phyloP scores from a whole-genome alignment of 805 yeast genomes.

The Cyberlindnera mississippiensis region DNA sequence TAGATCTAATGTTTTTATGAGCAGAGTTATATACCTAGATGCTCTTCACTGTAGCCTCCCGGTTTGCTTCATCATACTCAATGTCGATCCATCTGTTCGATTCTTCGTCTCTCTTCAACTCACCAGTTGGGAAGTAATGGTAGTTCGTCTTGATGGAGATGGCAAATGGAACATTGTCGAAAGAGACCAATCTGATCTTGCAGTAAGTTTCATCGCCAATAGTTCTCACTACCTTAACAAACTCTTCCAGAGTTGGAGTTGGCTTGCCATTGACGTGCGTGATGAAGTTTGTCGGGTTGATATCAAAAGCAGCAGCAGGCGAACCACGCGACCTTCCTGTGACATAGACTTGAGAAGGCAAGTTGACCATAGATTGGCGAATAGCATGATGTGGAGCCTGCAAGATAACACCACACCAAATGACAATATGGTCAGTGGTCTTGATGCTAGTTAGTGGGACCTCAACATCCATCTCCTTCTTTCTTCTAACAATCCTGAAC shows the following conservation, averaged over 20 bases:
- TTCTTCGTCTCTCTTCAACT: slow-evolving; percentile 45
- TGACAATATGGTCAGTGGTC: slow-evolving; percentile 61
- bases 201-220: slow-evolving; percentile 81
- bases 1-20: not conserved
- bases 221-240: slow-evolving; percentile 58
- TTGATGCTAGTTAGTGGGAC: slow-evolving; percentile 65
- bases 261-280: slow-evolving; percentile 82
- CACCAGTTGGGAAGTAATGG: slow-evolving; percentile 80
- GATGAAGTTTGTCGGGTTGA: slow-evolving; percentile 76
- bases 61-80: slow-evolving; percentile 40
- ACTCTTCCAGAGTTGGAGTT: slow-evolving; percentile 66
- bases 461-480: slow-evolving; percentile 52
- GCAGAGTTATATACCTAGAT: slow-evolving; percentile 8
- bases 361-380: slow-evolving; percentile 69
- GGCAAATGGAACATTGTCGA: slow-evolving; percentile 85
- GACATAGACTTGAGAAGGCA: slow-evolving; percentile 84
- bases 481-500: slow-evolving; percentile 70
- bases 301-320: slow-evolving; percentile 79
- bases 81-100: slow-evolving; percentile 52
- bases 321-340: slow-evolving; percentile 74
- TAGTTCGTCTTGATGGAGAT: slow-evolving; percentile 81
- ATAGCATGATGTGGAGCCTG: slow-evolving; percentile 94
- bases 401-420: slow-evolving; percentile 80
- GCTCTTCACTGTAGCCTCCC: slow-evolving; percentile 20
- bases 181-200: slow-evolving; percentile 74